These are phyloP conservation scores for Cicer chorassanicum DNA, from an alignment of 306 rosid species.

Conservation along the genomic window DNA sequence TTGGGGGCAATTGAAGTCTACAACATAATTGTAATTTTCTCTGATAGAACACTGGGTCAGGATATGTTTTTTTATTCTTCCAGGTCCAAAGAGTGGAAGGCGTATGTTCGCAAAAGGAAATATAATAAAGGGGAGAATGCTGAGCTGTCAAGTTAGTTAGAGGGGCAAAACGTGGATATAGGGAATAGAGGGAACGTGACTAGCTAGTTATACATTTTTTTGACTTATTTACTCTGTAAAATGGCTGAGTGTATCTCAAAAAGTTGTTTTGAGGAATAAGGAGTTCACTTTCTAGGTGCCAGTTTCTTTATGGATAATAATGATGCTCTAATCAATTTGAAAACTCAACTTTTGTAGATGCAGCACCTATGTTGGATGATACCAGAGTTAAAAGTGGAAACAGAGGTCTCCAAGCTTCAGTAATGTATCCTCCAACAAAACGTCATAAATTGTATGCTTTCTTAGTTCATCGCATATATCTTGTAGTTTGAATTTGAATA, in stretches of 20 bases:
- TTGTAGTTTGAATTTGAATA: conserved; percentile 34
- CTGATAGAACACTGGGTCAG: neutral
- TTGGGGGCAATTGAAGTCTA: neutral
- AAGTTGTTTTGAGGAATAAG: conserved; percentile 30
- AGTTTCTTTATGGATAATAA: conserved; percentile 3
- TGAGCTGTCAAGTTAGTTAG: too few relatives aligned
- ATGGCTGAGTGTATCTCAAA: conserved; percentile 16
- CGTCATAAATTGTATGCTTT: conserved; percentile 84
- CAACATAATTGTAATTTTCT: neutral
- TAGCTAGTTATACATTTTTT: neutral
- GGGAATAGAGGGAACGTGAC: too few relatives aligned
- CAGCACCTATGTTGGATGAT: conserved; percentile 58
- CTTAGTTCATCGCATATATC: conserved; percentile 46
- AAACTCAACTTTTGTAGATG: conserved; percentile 54
- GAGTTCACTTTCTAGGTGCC: conserved; percentile 6
- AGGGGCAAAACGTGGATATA: too few relatives aligned
- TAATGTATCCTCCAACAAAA: conserved; percentile 73
- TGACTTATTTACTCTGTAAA: neutral
- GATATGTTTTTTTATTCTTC: too few relatives aligned
- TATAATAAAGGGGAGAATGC: too few relatives aligned
- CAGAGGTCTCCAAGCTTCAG: conserved; percentile 56
- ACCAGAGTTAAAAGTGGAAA: conserved; percentile 61
- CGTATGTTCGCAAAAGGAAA: too few relatives aligned
- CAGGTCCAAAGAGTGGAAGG: too few relatives aligned
- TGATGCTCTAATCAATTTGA: conserved; percentile 35